These are phyloP conservation scores for Tolypocladium nubicola DNA, from an alignment of 2,329 filamentous ascomycete species.

Conservation along the genomic window DNA sequence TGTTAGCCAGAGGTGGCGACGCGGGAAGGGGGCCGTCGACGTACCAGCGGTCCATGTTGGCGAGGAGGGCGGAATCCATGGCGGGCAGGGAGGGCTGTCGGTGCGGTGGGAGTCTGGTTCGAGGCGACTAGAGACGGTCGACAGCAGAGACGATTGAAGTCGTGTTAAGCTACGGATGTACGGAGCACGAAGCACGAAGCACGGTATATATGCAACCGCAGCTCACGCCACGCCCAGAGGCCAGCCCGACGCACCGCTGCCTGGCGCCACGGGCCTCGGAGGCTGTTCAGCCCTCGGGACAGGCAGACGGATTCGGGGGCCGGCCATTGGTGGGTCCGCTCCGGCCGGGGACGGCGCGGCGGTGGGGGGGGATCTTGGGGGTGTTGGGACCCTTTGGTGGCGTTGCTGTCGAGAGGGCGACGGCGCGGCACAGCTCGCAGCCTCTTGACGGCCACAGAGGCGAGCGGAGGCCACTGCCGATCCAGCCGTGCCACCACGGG, in stretches of 20 bases:
- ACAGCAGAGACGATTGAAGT: not conserved
- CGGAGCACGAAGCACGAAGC: too few species aligned
- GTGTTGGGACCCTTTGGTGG: too few species aligned
- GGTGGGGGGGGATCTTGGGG: too few species aligned
- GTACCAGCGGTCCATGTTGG: constrained; percentile 26
- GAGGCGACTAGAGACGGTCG: not conserved
- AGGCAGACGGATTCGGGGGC: not conserved
- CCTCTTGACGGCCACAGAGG: too few species aligned
- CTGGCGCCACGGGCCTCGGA: not conserved
- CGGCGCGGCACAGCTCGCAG: too few species aligned
- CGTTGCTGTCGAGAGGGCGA: too few species aligned
- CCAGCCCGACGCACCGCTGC: not conserved
- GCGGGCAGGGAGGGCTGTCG: not conserved
- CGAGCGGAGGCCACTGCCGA: too few species aligned
- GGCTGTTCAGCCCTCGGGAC: not conserved
- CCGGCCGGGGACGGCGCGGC: not conserved
- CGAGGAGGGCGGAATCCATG: constrained; percentile 20
- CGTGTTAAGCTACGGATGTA: not conserved
- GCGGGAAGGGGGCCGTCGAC: not conserved
- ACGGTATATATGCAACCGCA: not conserved
- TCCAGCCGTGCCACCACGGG: too few species aligned
- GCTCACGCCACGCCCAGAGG: not conserved
- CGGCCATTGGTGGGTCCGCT: not conserved
- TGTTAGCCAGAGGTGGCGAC: constrained; percentile 1
- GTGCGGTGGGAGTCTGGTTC: not conserved